These are phyloP conservation scores for Trichoderma cornu-damae DNA, from an alignment of 2,329 filamentous ascomycete genomes.

Conservation along the genomic window DNA sequence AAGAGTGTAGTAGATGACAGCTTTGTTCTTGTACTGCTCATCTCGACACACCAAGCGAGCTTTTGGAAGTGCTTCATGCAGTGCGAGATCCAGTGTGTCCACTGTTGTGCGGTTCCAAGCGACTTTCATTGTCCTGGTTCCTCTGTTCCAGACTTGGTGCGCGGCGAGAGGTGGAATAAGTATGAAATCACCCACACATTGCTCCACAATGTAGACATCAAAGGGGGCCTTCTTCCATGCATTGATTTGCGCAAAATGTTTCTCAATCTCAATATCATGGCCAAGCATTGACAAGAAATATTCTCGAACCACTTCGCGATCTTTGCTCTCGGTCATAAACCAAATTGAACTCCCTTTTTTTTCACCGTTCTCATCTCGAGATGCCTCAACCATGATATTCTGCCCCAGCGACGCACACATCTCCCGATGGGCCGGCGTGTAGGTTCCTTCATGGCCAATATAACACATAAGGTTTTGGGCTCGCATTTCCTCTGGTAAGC, in stretches of 20 bases:
- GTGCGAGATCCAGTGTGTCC: conserved; percentile 80
- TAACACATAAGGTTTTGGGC: conserved; percentile 98
- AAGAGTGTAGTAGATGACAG: conserved; percentile 84
- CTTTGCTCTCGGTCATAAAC: conserved; percentile 98
- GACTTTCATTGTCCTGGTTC: conserved; percentile 92
- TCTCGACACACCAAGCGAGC: conserved; percentile 90
- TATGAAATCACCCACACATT: conserved; percentile 86
- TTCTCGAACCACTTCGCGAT: conserved; percentile 82
- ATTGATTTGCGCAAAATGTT: conserved; percentile 92
- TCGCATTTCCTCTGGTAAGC: conserved; percentile 77
- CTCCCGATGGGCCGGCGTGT: conserved; percentile 89
- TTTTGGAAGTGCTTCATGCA: conserved; percentile 82
- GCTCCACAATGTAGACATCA: conserved; percentile 86
- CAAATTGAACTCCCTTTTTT: conserved; percentile 86
- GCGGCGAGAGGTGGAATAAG: conserved; percentile 87
- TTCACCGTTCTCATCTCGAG: conserved; percentile 65
- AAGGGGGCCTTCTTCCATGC: conserved; percentile 95
- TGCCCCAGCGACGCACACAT: conserved; percentile 97
- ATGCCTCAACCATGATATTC: conserved; percentile 97
- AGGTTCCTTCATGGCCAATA: conserved; percentile 94
- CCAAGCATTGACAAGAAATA: conserved; percentile 91
- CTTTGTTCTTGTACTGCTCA: conserved; percentile 98
- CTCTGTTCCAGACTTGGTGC: conserved; percentile 97
- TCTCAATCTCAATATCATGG: conserved; percentile 94
- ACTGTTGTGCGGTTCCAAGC: conserved; percentile 96